A percentile compares a stretch with the other conserved stretches of the same genome.
phyloP scores from a whole-genome alignment of 2,329 filamentous ascomycete species.

The Claviceps purpurea region DNA sequence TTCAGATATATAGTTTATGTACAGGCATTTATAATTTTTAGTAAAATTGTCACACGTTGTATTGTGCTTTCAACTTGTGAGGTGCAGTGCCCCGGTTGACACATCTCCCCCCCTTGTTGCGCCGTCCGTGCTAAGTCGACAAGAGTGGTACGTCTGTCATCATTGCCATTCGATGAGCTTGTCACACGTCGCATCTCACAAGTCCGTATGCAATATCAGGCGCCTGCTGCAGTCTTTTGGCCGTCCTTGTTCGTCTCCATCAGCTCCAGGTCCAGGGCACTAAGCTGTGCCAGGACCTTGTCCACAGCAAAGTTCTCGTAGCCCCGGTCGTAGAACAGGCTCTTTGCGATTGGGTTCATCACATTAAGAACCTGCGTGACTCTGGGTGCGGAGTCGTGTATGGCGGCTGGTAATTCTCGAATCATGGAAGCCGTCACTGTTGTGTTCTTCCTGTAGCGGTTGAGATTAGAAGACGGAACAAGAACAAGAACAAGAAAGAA shows the following conservation, averaged over 20 bases:
- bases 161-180: no score
- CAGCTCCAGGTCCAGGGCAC: background rate
- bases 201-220: no score
- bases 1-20: no score
- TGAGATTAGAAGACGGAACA: background rate
- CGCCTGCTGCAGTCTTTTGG: no score
- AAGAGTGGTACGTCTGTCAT: no score
- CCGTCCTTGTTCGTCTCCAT: background rate
- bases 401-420: background rate
- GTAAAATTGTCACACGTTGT: no score
- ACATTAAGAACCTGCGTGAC: background rate
- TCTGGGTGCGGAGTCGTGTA: background rate
- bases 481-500: background rate
- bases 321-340: background rate
- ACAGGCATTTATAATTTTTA: no score
- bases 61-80: no score
- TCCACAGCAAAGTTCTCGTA: background rate
- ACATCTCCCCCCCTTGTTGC: no score
- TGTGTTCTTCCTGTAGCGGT: background rate
- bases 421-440: background rate
- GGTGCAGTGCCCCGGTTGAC: no score
- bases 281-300: background rate
- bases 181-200: no score
- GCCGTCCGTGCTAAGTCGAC: no score
- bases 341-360: background rate